Conservation (phyloP, 441 rosid genomes). For the Pelargonium australe region DNA sequence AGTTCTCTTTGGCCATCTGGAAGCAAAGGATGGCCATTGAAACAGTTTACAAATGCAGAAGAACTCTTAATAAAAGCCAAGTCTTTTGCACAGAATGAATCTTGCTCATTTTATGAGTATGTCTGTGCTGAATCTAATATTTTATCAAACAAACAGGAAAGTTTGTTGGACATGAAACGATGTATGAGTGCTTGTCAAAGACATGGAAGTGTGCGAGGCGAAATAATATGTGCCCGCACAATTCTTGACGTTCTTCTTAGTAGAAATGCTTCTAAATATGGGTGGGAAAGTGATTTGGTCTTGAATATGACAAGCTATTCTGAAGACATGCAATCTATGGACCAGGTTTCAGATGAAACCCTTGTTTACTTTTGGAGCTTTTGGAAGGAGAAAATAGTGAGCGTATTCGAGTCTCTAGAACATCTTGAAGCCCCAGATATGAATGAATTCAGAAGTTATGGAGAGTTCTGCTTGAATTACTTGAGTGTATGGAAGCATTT, state of each 20-base stretch:
- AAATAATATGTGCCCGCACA: slow-evolving; percentile 31
- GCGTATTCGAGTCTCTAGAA: slow-evolving; percentile 27
- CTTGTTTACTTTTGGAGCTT: slow-evolving; percentile 34
- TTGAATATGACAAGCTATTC: slow-evolving; percentile 19
- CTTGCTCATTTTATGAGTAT: slow-evolving; percentile 24
- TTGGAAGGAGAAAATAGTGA: slow-evolving; percentile 34
- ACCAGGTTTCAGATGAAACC: slow-evolving; percentile 27
- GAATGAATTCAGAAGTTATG: slow-evolving; percentile 18
- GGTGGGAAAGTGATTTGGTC: slow-evolving; percentile 29
- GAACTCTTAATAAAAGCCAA: slow-evolving; percentile 34
- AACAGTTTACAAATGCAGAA: slow-evolving; percentile 31
- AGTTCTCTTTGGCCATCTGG: slow-evolving; percentile 42
- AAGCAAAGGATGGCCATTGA: slow-evolving; percentile 48
- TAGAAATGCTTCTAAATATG: slow-evolving; percentile 19
- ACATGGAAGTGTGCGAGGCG: slow-evolving; percentile 31
- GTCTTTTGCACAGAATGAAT: slow-evolving; percentile 24
- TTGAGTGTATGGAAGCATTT: slow-evolving; percentile 32
- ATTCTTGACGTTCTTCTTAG: slow-evolving; percentile 39
- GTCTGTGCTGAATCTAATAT: slow-evolving; percentile 30
- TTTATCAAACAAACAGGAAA: slow-evolving; percentile 19
- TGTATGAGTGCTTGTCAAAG: slow-evolving; percentile 25
- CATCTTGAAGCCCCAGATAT: slow-evolving; percentile 13
- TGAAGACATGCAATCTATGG: slow-evolving; percentile 14
- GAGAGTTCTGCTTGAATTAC: slow-evolving; percentile 45
- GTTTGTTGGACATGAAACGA: slow-evolving; percentile 24